phyloP scores from a whole-genome alignment of 352 stramenopile species.

The Phytopythium helicoides region DNA sequence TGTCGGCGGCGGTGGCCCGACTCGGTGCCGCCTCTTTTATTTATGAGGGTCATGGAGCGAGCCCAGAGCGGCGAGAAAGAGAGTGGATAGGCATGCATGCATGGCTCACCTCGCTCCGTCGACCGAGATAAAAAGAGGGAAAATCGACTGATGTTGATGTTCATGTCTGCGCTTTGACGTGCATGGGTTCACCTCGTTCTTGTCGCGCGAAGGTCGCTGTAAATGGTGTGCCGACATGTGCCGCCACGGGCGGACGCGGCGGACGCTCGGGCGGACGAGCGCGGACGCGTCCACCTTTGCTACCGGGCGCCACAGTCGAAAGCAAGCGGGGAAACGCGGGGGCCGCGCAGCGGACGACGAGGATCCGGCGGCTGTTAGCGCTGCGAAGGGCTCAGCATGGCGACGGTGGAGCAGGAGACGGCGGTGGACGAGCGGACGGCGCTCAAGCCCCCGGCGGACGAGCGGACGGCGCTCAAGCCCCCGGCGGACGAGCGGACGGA shows the following conservation, averaged over 20 bases:
- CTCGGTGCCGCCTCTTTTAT: neutral
- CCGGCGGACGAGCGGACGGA: neutral
- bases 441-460: neutral
- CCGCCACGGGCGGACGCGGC: slow-evolving; percentile 2
- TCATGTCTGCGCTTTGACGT: no score
- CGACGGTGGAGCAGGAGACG: slow-evolving; percentile 1
- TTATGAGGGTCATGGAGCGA: slow-evolving; percentile 6
- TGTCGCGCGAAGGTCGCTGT: neutral
- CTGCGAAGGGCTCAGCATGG: neutral
- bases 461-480: neutral
- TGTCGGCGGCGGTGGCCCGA: neutral
- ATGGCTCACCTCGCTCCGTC: no score
- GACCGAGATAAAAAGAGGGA: no score
- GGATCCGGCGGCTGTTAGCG: no score
- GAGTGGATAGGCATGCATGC: no score
- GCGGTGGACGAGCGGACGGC: neutral
- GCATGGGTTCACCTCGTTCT: no score
- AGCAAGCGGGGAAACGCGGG: neutral
- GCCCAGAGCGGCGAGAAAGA: neutral
- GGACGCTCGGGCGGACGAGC: neutral
- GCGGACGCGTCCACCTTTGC: no score
- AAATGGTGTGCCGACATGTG: slow-evolving; percentile 3
- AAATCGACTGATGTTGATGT: no score
- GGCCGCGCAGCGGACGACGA: neutral
- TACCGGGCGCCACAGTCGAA: no score